Evolutionary conservation across 306 rosid species (phyloP).

Genomic region (Sicyos edulis): DNA sequence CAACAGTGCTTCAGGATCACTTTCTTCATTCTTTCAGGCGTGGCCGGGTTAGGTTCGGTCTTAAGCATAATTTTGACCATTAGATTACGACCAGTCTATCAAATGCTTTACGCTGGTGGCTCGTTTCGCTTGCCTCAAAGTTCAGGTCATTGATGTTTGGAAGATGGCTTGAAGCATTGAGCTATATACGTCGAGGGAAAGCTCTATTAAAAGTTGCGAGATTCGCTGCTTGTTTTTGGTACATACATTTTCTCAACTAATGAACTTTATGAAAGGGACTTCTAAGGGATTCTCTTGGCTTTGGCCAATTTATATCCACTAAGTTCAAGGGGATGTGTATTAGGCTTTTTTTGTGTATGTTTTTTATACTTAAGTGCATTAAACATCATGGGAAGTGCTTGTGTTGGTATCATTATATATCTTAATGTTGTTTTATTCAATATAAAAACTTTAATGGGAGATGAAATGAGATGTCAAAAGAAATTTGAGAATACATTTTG

Average conservation of each 20-base stretch:
- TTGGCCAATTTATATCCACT: conserved; percentile 2
- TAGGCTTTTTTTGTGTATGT: neutral
- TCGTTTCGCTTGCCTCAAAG: conserved; percentile 43
- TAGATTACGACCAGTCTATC: conserved; percentile 65
- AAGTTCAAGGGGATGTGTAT: neutral
- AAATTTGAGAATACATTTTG: neutral
- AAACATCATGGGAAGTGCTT: neutral
- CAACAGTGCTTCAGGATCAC: conserved; percentile 65
- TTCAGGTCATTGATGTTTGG: conserved; percentile 25
- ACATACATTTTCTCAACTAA: neutral
- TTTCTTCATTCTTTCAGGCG: conserved; percentile 59
- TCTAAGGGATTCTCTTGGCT: neutral
- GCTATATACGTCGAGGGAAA: neutral
- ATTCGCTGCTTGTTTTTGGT: conserved; percentile 9
- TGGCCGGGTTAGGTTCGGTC: conserved; percentile 57
- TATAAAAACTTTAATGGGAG: neutral
- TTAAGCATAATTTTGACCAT: conserved; percentile 57
- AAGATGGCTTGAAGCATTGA: neutral
- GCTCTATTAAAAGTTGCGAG: neutral
- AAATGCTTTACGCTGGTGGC: conserved; percentile 61
- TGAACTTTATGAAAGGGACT: neutral
- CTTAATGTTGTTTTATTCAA: neutral
- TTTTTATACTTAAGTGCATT: neutral
- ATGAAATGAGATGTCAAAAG: neutral
- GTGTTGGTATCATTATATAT: neutral